Percentiles rank a stretch among this genome's conserved stretches.
Evolutionary conservation across 345 rosid genomes (phyloP).

Genomic region (Gossypium sturtianum): DNA sequence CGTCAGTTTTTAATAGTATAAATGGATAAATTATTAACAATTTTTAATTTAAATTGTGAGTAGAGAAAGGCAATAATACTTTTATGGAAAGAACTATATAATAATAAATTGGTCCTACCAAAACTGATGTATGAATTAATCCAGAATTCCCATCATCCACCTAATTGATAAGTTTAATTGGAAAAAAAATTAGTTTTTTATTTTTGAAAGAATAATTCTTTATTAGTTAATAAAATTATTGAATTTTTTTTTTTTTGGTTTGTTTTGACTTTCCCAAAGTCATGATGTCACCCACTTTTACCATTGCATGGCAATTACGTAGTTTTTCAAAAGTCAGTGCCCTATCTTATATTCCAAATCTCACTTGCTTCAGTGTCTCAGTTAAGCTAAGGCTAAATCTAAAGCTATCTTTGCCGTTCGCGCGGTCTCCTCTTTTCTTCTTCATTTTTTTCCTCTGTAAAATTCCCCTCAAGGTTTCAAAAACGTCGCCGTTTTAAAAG

Average conservation of each 20-base stretch:
- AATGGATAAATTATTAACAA: no score
- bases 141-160: no score
- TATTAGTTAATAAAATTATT: no score
- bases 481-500: background rate
- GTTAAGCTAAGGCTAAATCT: background rate
- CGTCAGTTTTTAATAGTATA: no score
- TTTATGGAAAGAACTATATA: no score
- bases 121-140: no score
- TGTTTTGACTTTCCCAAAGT: background rate
- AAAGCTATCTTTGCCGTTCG: conserved; percentile 9
- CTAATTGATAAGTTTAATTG: no score
- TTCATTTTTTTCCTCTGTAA: background rate
- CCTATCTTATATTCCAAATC: background rate
- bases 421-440: conserved; percentile 23
- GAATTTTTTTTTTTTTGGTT: background rate
- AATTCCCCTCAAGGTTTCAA: background rate
- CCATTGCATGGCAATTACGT: conserved; percentile 17
- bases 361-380: conserved; percentile 6
- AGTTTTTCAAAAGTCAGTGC: background rate
- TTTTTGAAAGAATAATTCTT: background rate
- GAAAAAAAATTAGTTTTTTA: background rate
- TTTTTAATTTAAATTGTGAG: no score
- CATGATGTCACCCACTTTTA: background rate
- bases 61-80: no score
- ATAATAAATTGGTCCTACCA: no score